These are phyloP conservation scores for Meyerozyma carpophila DNA, from an alignment of 1,139 yeast species.

Conservation along the genomic window DNA sequence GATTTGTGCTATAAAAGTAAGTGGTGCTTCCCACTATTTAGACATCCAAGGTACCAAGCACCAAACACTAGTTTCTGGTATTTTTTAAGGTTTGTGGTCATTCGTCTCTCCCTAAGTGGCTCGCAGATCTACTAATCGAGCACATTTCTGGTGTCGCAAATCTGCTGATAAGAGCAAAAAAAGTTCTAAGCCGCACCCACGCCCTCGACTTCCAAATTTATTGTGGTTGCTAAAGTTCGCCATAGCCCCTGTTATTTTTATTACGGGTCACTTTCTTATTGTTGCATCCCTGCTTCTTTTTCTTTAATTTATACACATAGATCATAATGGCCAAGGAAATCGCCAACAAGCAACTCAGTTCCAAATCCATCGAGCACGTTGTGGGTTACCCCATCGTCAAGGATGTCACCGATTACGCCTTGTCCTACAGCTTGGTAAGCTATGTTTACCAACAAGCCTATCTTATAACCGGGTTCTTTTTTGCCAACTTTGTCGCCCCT, in stretches of 20 bases:
- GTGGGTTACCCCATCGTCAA: slow-evolving; percentile 27
- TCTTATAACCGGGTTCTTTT: slow-evolving; percentile 11
- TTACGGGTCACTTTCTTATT: background rate
- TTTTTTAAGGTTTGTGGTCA: background rate
- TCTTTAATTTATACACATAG: background rate
- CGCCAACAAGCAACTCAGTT: slow-evolving; percentile 20
- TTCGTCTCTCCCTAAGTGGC: background rate
- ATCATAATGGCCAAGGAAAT: slow-evolving; percentile 2
- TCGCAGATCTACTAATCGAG: background rate
- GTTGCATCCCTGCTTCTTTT: background rate
- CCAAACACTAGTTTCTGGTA: background rate
- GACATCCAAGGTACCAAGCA: background rate
- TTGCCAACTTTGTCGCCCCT: slow-evolving; percentile 17
- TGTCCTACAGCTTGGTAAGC: slow-evolving; percentile 22
- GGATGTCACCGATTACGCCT: slow-evolving; percentile 16
- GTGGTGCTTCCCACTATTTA: background rate
- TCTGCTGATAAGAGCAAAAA: background rate
- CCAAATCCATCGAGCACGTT: slow-evolving; percentile 32
- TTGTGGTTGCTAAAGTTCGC: background rate
- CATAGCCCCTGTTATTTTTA: background rate
- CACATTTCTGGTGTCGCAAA: background rate
- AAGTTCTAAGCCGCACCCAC: background rate
- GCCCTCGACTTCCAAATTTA: background rate
- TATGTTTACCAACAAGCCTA: slow-evolving; percentile 16
- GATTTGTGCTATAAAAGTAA: background rate